phyloP scores from a whole-genome alignment of 371 early-diverging fungal genomes.

The Capillidium rhysosporum region DNA sequence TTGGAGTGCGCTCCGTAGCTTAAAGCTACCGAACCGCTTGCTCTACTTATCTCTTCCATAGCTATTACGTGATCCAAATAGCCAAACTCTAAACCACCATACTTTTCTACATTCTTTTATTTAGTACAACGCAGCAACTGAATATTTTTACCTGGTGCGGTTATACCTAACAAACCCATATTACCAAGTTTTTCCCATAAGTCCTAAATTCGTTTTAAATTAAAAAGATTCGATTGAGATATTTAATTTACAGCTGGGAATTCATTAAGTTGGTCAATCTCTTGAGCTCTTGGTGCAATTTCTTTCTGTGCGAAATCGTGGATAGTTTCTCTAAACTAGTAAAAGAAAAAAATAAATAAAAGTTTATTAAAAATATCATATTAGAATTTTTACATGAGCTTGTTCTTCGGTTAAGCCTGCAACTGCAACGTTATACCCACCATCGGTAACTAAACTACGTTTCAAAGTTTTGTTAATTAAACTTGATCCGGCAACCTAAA shows the following conservation, averaged over 20 bases:
- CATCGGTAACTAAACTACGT: slow-evolving; percentile 5
- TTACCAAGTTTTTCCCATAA: slow-evolving; percentile 94
- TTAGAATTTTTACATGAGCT: slow-evolving; percentile 6
- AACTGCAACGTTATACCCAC: slow-evolving; percentile 7
- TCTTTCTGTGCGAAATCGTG: slow-evolving; percentile 62
- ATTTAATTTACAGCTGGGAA: slow-evolving; percentile 50
- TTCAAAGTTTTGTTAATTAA: too few relatives aligned
- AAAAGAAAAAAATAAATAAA: neutral
- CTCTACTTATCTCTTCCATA: slow-evolving; percentile 87
- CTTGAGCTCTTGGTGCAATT: slow-evolving; percentile 60
- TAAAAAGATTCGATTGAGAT: neutral
- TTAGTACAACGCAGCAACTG: neutral
- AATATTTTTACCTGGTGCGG: slow-evolving; percentile 30
- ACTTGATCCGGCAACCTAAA: too few relatives aligned
- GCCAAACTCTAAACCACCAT: slow-evolving; percentile 82
- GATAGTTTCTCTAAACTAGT: slow-evolving; percentile 45
- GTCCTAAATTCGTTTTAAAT: slow-evolving; percentile 21
- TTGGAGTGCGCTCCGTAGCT: slow-evolving; percentile 96
- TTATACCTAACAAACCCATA: slow-evolving; percentile 88
- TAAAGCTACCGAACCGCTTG: slow-evolving; percentile 79
- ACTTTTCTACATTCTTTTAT: slow-evolving; percentile 21
- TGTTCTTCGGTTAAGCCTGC: slow-evolving; percentile 6
- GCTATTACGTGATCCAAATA: slow-evolving; percentile 81
- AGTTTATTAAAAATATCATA: neutral
- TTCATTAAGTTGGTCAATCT: slow-evolving; percentile 65